Conservation (phyloP, 2,329 filamentous ascomycete genomes). For the Pseudodiploospora longispora region DNA sequence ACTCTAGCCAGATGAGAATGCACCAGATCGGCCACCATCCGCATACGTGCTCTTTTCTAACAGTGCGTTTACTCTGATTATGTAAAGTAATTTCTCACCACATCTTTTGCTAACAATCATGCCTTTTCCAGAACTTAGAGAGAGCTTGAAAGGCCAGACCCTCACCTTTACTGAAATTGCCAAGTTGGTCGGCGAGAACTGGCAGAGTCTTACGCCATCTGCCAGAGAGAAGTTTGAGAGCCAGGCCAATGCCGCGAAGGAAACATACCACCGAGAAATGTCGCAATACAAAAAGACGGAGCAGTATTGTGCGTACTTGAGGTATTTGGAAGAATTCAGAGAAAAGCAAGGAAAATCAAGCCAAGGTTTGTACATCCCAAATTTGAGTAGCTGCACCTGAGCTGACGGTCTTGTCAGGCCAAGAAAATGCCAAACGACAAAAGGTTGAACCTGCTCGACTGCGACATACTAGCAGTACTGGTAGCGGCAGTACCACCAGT, state of each 20-base stretch:
- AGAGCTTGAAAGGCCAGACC: slow-evolving; percentile 67
- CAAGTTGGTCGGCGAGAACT: slow-evolving; percentile 73
- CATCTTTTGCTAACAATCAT: neutral
- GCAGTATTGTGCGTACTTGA: slow-evolving; percentile 58
- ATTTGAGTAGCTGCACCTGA: neutral
- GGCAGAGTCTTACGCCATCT: slow-evolving; percentile 60
- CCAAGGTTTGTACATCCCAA: slow-evolving; percentile 38
- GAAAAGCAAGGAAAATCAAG: slow-evolving; percentile 55
- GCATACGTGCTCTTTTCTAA: slow-evolving; percentile 84
- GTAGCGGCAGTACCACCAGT: slow-evolving; percentile 16
- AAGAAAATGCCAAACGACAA: slow-evolving; percentile 38
- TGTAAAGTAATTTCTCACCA: neutral
- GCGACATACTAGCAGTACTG: slow-evolving; percentile 26
- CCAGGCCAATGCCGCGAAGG: slow-evolving; percentile 65
- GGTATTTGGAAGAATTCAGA: slow-evolving; percentile 72
- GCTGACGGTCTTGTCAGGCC: slow-evolving; percentile 12
- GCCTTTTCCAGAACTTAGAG: slow-evolving; percentile 56
- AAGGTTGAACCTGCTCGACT: slow-evolving; percentile 35
- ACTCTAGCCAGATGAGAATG: slow-evolving; percentile 63
- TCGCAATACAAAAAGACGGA: slow-evolving; percentile 70
- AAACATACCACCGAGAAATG: slow-evolving; percentile 66
- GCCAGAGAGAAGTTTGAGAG: slow-evolving; percentile 68
- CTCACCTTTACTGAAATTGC: slow-evolving; percentile 78
- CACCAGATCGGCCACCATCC: slow-evolving; percentile 70
- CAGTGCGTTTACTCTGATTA: slow-evolving; percentile 43